These are phyloP conservation scores for Fraxinus nigra DNA, from an alignment of 305 asterid genomes.

Conservation along the genomic window DNA sequence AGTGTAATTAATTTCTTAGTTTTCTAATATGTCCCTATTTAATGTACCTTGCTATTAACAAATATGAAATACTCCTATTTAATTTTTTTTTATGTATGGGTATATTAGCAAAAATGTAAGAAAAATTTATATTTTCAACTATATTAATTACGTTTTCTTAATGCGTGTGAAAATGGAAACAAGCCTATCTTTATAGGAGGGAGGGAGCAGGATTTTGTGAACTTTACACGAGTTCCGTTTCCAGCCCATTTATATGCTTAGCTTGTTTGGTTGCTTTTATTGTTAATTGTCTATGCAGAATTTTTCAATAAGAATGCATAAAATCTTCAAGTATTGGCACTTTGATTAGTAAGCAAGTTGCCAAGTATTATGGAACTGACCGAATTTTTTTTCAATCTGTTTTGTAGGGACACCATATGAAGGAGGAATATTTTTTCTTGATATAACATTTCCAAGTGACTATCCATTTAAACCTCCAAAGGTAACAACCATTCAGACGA, in stretches of 20 bases:
- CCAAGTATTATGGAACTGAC: constrained; percentile 7
- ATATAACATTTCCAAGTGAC: constrained; percentile 77
- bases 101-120: not conserved
- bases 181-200: not conserved
- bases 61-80: too few species aligned
- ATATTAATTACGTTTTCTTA: not conserved
- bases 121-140: not conserved
- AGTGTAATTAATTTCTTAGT: not conserved
- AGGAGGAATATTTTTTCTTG: constrained; percentile 84
- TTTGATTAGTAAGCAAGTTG: not conserved
- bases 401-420: constrained; percentile 85
- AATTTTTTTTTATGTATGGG: too few species aligned
- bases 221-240: not conserved
- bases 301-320: not conserved
- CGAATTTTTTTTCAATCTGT: constrained; percentile 3
- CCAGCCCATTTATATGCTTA: not conserved
- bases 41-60: not conserved
- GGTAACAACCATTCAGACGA: constrained; percentile 42
- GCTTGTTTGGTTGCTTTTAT: not conserved
- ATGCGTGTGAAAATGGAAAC: not conserved
- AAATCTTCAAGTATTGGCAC: not conserved
- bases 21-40: not conserved
- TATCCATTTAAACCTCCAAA: constrained; percentile 89
- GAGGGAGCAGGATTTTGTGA: not conserved
- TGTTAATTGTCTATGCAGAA: not conserved